Evolutionary conservation across 768 basidiomycete species (phyloP).

Genomic region (Mycena indigotica): DNA sequence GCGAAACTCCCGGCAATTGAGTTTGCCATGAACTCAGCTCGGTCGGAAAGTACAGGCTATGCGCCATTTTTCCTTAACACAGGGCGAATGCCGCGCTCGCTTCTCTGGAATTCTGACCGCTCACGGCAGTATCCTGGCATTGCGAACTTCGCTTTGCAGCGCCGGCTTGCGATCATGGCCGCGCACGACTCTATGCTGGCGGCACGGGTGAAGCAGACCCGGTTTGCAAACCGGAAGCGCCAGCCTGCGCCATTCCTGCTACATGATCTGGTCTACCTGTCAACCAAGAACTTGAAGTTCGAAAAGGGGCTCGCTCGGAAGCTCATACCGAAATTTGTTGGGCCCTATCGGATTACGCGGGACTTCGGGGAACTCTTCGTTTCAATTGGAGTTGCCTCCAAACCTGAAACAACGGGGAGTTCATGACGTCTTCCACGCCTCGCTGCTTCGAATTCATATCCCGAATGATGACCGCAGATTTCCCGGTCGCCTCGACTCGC

Average conservation of each 20-base stretch:
- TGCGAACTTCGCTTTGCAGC: constrained; percentile 24
- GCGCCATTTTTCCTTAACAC: constrained; percentile 38
- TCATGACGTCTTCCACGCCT: constrained; percentile 16
- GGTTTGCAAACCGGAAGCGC: constrained; percentile 26
- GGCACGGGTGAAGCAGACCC: constrained; percentile 29
- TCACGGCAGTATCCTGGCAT: constrained; percentile 32
- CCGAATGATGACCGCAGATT: constrained; percentile 35
- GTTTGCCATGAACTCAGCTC: constrained; percentile 16
- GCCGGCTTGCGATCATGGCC: constrained; percentile 25
- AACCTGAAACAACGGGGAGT: constrained; percentile 28
- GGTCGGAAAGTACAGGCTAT: constrained; percentile 33
- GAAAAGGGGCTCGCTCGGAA: constrained; percentile 31
- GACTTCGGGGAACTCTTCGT: constrained; percentile 20
- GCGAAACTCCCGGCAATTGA: background rate
- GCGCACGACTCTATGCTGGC: constrained; percentile 32
- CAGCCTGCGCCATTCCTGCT: constrained; percentile 17
- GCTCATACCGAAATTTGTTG: constrained; percentile 33
- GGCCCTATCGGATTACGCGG: constrained; percentile 28
- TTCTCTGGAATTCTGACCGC: constrained; percentile 30
- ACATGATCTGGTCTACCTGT: constrained; percentile 34
- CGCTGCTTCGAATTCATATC: constrained; percentile 30
- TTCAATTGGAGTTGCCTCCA: constrained; percentile 17
- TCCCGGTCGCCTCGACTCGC: background rate
- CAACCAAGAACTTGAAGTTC: constrained; percentile 30
- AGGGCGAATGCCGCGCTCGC: constrained; percentile 31